Percentiles rank a stretch among this genome's conserved stretches.
These are phyloP conservation scores for Tetraselmis chui DNA, from an alignment of 139 green algal species.

Conservation along the genomic window DNA sequence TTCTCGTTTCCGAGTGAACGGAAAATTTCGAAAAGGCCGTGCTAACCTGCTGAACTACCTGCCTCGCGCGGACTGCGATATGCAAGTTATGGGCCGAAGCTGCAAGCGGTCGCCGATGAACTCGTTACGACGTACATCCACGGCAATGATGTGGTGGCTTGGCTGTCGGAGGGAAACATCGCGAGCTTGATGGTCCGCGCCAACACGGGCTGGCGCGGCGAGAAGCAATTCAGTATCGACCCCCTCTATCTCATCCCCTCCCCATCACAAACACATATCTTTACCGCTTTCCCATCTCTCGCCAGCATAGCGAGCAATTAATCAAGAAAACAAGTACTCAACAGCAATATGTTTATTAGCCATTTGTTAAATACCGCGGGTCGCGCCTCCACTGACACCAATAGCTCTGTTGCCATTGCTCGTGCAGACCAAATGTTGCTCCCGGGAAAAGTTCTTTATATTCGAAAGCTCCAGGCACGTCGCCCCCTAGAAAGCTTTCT, in stretches of 20 bases:
- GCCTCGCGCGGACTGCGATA: too few species aligned
- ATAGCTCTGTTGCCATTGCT: neutral
- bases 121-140: neutral
- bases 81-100: neutral
- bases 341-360: too few species aligned
- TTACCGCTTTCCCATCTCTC: too few species aligned
- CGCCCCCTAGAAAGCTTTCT: too few species aligned
- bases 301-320: too few species aligned
- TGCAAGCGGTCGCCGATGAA: neutral
- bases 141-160: neutral
- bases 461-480: neutral
- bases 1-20: too few species aligned
- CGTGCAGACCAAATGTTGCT: neutral
- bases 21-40: too few species aligned
- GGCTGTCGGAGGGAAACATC: neutral
- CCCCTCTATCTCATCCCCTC: too few species aligned
- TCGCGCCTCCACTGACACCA: neutral
- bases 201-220: neutral
- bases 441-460: neutral
- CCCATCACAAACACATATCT: too few species aligned
- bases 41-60: too few species aligned
- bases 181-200: neutral
- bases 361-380: too few species aligned
- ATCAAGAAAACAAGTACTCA: too few species aligned
- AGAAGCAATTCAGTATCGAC: neutral